Percentiles rank a stretch among this genome's conserved stretches.
Evolutionary conservation across 768 basidiomycete genomes (phyloP).

Genomic region (Boletus barrowsii): DNA sequence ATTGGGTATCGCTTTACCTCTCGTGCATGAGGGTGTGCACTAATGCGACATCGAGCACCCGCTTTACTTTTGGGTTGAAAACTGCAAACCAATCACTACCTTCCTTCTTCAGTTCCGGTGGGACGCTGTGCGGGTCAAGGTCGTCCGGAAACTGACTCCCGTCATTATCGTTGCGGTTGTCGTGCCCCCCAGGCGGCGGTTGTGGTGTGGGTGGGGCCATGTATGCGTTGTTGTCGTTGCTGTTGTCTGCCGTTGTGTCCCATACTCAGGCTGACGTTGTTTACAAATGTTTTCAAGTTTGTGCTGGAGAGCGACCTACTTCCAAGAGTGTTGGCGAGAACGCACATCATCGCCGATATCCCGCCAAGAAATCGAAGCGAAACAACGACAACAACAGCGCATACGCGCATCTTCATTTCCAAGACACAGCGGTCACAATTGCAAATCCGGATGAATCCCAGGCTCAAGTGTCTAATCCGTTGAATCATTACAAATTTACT

Average conservation of each 20-base stretch:
- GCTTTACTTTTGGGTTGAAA: constrained; percentile 79
- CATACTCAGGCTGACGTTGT: no score
- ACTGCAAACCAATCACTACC: constrained; percentile 87
- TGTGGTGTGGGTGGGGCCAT: no score
- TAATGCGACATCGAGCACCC: constrained; percentile 72
- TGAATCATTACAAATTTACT: constrained; percentile 4
- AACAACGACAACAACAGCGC: constrained; percentile 47
- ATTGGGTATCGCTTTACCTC: constrained; percentile 49
- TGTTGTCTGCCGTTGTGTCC: no score
- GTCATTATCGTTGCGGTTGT: no score
- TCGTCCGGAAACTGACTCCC: constrained; percentile 33
- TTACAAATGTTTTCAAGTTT: no score
- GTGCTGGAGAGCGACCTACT: not conserved
- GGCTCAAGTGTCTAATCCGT: not conserved
- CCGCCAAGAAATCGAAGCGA: constrained; percentile 35
- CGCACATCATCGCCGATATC: not conserved
- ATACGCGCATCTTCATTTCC: constrained; percentile 46
- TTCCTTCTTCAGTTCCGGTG: constrained; percentile 47
- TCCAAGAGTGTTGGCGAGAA: not conserved
- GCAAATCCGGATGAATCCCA: not conserved
- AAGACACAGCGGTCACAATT: not conserved
- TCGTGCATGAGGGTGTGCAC: constrained; percentile 90
- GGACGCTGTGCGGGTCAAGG: constrained; percentile 34
- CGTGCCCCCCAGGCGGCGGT: no score
- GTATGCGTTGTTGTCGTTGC: no score